Percentiles rank a stretch among this genome's conserved stretches.
phyloP scores from a whole-genome alignment of 371 early-diverging fungal genomes.

The Mortierella sp. region DNA sequence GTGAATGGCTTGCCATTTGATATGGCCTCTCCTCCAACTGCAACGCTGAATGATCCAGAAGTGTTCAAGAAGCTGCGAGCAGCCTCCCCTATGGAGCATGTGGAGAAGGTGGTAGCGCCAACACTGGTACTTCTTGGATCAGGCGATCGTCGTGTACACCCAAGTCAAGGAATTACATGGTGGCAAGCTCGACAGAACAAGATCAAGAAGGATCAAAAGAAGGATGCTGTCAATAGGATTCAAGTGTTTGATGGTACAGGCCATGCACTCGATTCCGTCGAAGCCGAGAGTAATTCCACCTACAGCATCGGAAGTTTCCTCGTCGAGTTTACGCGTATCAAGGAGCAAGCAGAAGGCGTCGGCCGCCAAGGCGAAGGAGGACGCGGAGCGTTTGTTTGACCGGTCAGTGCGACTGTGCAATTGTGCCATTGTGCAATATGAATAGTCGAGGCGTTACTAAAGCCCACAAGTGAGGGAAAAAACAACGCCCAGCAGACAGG shows the following conservation, averaged over 20 bases:
- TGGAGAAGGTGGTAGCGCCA: slow-evolving; percentile 66
- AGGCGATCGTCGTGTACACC: slow-evolving; percentile 78
- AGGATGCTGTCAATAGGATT: slow-evolving; percentile 51
- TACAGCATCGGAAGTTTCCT: slow-evolving; percentile 38
- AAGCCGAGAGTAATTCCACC: slow-evolving; percentile 63
- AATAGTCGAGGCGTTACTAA: too few relatives aligned
- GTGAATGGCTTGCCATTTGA: slow-evolving; percentile 20
- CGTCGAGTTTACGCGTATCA: slow-evolving; percentile 35
- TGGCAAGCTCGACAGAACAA: slow-evolving; percentile 49
- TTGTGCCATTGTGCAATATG: too few relatives aligned
- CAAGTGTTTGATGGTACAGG: slow-evolving; percentile 70
- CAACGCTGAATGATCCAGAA: slow-evolving; percentile 57
- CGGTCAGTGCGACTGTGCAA: too few relatives aligned
- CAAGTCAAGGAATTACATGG: slow-evolving; percentile 62
- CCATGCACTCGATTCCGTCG: slow-evolving; percentile 73
- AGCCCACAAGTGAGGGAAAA: too few relatives aligned
- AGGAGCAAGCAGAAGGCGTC: neutral
- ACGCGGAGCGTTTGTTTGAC: slow-evolving; percentile 22
- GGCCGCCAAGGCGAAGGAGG: slow-evolving; percentile 34
- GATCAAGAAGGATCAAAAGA: slow-evolving; percentile 22
- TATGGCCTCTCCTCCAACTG: slow-evolving; percentile 45
- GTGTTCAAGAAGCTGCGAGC: slow-evolving; percentile 62
- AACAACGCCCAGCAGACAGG: too few relatives aligned
- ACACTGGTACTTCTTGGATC: slow-evolving; percentile 72
- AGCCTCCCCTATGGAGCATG: slow-evolving; percentile 64